Conservation (phyloP, 2,329 filamentous ascomycete genomes). For the Verticillium zaregamsianum region DNA sequence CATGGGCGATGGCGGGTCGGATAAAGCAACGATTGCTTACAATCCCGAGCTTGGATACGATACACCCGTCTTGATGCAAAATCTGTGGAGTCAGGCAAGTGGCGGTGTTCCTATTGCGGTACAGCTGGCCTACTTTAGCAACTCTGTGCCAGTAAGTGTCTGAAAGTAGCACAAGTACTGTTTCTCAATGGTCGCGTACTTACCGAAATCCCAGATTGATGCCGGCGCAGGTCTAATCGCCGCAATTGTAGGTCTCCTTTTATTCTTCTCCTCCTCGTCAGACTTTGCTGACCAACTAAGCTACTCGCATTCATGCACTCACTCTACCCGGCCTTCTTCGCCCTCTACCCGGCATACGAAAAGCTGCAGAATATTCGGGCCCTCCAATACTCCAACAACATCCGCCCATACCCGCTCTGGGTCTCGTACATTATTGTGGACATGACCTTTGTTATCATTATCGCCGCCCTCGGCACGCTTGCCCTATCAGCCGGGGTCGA, state of each 20-base stretch:
- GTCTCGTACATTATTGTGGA: conserved; percentile 62
- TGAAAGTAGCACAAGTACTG: too few species aligned
- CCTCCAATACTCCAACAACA: conserved; percentile 66
- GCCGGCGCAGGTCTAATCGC: not conserved
- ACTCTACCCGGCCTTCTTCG: conserved; percentile 62
- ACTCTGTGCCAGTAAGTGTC: not conserved
- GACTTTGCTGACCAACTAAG: not conserved
- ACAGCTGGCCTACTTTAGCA: conserved; percentile 10
- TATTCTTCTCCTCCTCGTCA: conserved; percentile 16
- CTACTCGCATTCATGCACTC: conserved; percentile 35
- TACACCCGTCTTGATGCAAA: conserved; percentile 4
- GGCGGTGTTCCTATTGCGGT: conserved; percentile 7
- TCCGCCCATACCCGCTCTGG: conserved; percentile 59
- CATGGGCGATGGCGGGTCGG: conserved; percentile 7
- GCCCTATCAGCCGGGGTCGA: conserved; percentile 49
- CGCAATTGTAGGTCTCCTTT: not conserved
- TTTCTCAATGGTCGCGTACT: not conserved
- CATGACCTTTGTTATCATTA: conserved; percentile 50
- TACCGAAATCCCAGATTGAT: not conserved
- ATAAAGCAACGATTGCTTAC: conserved; percentile 6
- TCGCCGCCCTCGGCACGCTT: conserved; percentile 38
- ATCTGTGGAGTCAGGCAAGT: conserved; percentile 8
- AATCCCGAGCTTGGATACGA: not conserved
- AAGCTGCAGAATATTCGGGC: conserved; percentile 57
- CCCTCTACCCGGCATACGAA: conserved; percentile 61